Base-by-base conservation (phyloP, 2,329 filamentous ascomycete species). In the Tolypocladium guangdongense region DNA sequence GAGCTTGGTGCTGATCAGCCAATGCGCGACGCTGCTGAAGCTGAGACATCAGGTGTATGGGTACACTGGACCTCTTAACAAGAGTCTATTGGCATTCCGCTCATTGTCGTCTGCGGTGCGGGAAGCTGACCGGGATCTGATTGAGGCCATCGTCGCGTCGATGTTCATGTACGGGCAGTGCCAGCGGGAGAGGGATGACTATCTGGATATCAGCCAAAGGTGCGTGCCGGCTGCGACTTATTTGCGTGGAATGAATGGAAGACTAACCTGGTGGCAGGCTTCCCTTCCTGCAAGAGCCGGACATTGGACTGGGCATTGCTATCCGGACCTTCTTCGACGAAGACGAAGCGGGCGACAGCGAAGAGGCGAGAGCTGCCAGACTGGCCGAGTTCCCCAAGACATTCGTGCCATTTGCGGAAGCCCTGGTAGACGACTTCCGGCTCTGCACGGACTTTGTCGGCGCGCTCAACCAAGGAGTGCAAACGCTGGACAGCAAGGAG, bases 41-140 rank as follows among this genome's bases (percentile, higher is more conserved):
- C 77, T 97, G 57, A 82, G 84, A 35, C 93, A 99, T 67, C 81
- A 88, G 61, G 78, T 81, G 4, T 91, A 92, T 60, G 93, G 93
- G 33, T 99, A 96, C 70, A 96, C 92, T 2, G 93, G 93, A 0
- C 92, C 93, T 1, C 78, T 99, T 1, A 96, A 90, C 75, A 86
- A 93, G 68, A 90, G 92, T 60, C 77, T 96, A 51, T 78, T 99
- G 43, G 85, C 84, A 30, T 99, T 91, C 74, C 87, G 90, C 56
- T 91, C 90, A 1, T 77, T 97, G 54, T 84, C 90, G 41, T 86
- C 86, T 2, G 83, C 88, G 41, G 84, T 96, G 27, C 86, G 91
- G 39, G 82, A 86, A 58, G 83, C 84, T 36, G 78, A 95, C 58
- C 83, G 93, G 49, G 90, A 95, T 66, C 72, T 97, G 37, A 74